Percentiles rank a stretch among this genome's conserved stretches.
Evolutionary conservation across 768 basidiomycete genomes (phyloP).

Genomic region (Hygrocybe punicea): DNA sequence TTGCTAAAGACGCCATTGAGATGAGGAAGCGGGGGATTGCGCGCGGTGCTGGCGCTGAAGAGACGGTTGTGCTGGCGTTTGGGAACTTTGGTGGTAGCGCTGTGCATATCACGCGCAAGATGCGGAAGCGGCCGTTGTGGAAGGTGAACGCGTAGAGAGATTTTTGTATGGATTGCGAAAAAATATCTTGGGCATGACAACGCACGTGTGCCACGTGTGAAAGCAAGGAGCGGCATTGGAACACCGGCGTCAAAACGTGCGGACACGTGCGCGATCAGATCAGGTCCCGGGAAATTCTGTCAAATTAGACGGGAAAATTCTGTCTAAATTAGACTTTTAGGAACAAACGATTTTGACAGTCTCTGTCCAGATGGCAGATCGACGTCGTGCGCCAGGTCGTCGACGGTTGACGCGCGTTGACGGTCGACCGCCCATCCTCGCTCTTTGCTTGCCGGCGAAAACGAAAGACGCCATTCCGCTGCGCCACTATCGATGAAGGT

Average conservation of each 20-base stretch:
- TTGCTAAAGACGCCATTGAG: slow-evolving; percentile 87
- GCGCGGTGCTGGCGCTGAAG: slow-evolving; percentile 69
- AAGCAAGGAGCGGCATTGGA: not conserved
- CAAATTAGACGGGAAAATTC: no score
- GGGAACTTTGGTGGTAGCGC: slow-evolving; percentile 68
- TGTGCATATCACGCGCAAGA: slow-evolving; percentile 84
- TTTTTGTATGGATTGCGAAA: slow-evolving; percentile 7
- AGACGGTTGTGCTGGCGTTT: slow-evolving; percentile 90
- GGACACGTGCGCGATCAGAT: not conserved
- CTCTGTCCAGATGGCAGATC: not conserved
- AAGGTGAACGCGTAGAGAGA: slow-evolving; percentile 66
- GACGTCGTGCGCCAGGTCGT: not conserved
- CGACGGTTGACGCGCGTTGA: no score
- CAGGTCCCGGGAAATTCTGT: slow-evolving; percentile 10
- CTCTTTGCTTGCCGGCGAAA: no score
- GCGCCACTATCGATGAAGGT: slow-evolving; percentile 45
- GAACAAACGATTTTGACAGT: slow-evolving; percentile 3
- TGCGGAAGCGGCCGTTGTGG: slow-evolving; percentile 79
- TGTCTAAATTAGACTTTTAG: slow-evolving; percentile 14
- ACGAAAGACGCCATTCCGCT: slow-evolving; percentile 8
- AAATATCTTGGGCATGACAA: not conserved
- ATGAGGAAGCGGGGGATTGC: slow-evolving; percentile 74
- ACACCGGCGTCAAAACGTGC: not conserved
- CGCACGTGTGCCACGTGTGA: no score
- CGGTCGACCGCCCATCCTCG: no score